Percentiles rank a stretch among this genome's conserved stretches.
These are phyloP conservation scores for Aspergillus hortae DNA, from an alignment of 2,329 filamentous ascomycete species.

Conservation along the genomic window DNA sequence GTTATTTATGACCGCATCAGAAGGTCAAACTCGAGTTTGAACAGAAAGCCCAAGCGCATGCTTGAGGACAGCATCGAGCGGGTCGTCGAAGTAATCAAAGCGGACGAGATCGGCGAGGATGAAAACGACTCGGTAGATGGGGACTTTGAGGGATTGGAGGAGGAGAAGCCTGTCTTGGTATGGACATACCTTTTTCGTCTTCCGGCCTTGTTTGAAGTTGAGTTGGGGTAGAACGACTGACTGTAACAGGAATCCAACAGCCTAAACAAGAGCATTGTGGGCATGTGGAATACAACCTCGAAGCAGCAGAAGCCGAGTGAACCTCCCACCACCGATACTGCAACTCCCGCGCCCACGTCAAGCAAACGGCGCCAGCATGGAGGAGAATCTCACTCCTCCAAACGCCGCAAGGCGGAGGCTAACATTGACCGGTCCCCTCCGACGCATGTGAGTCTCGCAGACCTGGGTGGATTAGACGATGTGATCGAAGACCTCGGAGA, in stretches of 20 bases:
- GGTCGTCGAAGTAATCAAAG: constrained; percentile 68
- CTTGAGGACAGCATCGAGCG: constrained; percentile 83
- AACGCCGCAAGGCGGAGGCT: constrained; percentile 59
- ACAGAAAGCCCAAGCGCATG: constrained; percentile 73
- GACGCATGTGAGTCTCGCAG: constrained; percentile 63
- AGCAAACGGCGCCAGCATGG: constrained; percentile 59
- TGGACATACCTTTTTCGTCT: constrained; percentile 3
- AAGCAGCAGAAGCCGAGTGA: constrained; percentile 32
- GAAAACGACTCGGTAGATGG: constrained; percentile 49
- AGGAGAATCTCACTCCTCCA: constrained; percentile 60
- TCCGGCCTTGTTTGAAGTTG: not conserved
- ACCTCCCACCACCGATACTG: constrained; percentile 18
- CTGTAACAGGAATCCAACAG: constrained; percentile 52
- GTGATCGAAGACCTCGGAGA: constrained; percentile 67
- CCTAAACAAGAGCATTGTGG: constrained; percentile 64
- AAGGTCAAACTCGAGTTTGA: constrained; percentile 79
- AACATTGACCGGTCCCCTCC: constrained; percentile 63
- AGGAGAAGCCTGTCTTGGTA: constrained; percentile 30
- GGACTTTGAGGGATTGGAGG: constrained; percentile 49
- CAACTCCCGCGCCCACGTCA: constrained; percentile 27
- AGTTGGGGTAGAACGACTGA: constrained; percentile 12
- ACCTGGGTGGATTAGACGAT: constrained; percentile 73
- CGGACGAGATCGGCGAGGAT: constrained; percentile 57
- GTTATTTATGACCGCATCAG: constrained; percentile 76
- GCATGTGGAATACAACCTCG: constrained; percentile 51